Percentiles rank a stretch among this genome's conserved stretches.
Evolutionary conservation across 179 eudicot species (phyloP).

Genomic region (Patellifolia procumbens): DNA sequence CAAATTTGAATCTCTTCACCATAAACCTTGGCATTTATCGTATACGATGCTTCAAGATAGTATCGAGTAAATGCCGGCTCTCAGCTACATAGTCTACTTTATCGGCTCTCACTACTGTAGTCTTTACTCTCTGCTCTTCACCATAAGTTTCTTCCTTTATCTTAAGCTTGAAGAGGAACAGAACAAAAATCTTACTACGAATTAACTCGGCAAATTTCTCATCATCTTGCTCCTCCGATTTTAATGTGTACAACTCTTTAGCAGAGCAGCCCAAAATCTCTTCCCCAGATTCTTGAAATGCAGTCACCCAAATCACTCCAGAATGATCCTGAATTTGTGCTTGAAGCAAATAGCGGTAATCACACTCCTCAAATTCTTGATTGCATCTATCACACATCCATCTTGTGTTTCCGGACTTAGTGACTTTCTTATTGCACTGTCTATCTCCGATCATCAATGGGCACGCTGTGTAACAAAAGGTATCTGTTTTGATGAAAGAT

Average conservation of each 20-base stretch:
- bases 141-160: constrained; percentile 89
- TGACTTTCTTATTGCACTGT: constrained; percentile 91
- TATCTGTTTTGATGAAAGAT: constrained; percentile 74
- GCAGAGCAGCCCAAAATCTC: constrained; percentile 89
- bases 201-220: constrained; percentile 56
- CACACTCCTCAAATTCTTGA: constrained; percentile 95
- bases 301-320: constrained; percentile 88
- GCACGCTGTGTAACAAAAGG: constrained; percentile 92
- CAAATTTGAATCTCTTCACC: not conserved
- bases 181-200: constrained; percentile 48
- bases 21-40: constrained; percentile 8
- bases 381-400: constrained; percentile 96
- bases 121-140: constrained; percentile 89
- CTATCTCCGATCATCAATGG: constrained; percentile 90
- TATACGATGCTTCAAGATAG: constrained; percentile 36
- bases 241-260: constrained; percentile 69
- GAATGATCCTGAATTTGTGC: constrained; percentile 89
- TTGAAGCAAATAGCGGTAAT: constrained; percentile 94
- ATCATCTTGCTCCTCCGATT: constrained; percentile 63
- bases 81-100: constrained; percentile 62
- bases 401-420: constrained; percentile 60
- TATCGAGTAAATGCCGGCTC: constrained; percentile 53
- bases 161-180: constrained; percentile 67
- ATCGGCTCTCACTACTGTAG: constrained; percentile 82
- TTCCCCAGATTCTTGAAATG: constrained; percentile 89